Evolutionary conservation across 345 rosid genomes (phyloP).

Genomic region (Leavenworthia alabamica): DNA sequence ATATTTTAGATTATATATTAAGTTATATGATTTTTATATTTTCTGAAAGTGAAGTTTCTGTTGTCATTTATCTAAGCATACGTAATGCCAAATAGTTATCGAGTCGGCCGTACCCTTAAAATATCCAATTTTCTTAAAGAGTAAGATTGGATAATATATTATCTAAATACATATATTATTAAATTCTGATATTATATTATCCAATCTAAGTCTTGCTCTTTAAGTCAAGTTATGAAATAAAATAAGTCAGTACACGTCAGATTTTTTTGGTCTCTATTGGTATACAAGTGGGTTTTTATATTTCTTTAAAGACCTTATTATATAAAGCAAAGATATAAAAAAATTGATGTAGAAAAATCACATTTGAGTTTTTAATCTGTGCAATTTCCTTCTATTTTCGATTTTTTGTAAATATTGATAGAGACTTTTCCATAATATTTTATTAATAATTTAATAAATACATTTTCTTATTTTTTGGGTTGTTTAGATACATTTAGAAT

Average conservation of each 20-base stretch:
- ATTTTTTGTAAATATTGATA: not conserved
- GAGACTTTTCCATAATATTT: too few species aligned
- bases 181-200: not conserved
- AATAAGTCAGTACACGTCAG: not conserved
- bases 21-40: not conserved
- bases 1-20: not conserved
- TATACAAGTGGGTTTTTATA: not conserved
- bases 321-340: not conserved
- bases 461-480: too few species aligned
- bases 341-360: not conserved
- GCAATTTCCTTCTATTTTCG: slow-evolving; percentile 4
- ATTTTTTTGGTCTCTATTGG: not conserved
- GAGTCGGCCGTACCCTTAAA: not conserved
- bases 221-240: not conserved
- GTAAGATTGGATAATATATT: too few species aligned
- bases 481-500: not conserved
- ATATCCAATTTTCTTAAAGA: not conserved
- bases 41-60: not conserved
- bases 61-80: not conserved
- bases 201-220: not conserved
- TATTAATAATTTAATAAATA: not conserved
- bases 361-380: not conserved
- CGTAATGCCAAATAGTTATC: not conserved
- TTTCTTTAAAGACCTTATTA: not conserved
- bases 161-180: too few species aligned